Conservation (phyloP, 139 green algal genomes). For the Volvox africanus region DNA sequence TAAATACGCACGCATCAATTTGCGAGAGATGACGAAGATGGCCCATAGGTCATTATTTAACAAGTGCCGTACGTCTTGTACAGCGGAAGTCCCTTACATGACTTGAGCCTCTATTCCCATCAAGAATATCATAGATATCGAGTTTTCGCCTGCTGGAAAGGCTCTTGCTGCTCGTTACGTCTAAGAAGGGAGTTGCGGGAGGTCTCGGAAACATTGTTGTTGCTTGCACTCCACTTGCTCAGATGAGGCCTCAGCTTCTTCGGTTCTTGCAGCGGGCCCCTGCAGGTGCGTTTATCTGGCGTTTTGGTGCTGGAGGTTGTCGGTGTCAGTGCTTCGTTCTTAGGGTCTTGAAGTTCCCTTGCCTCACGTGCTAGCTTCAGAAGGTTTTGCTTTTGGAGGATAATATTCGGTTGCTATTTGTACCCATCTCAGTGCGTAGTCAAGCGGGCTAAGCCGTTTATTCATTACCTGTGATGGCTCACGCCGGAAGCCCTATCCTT, state of each 20-base stretch:
- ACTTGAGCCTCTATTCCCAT: background rate
- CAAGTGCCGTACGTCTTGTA: background rate
- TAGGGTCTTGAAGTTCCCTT: background rate
- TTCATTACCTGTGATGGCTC: slow-evolving; percentile 1
- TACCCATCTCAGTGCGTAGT: background rate
- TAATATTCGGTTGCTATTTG: no score
- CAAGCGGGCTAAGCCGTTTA: background rate
- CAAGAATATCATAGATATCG: background rate
- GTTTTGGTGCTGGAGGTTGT: background rate
- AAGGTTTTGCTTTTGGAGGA: background rate
- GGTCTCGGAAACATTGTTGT: slow-evolving; percentile 33
- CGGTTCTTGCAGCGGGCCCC: slow-evolving; percentile 37
- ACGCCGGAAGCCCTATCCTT: slow-evolving; percentile 4
- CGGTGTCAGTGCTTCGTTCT: background rate
- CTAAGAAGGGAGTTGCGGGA: background rate
- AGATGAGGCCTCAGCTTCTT: slow-evolving; percentile 45
- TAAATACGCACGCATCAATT: no score
- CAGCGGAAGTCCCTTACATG: background rate
- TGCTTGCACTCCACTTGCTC: background rate
- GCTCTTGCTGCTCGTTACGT: background rate
- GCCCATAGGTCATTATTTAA: no score
- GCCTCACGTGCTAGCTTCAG: background rate
- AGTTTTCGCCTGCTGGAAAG: background rate
- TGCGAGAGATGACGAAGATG: no score
- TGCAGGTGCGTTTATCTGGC: slow-evolving; percentile 24